phyloP scores from a whole-genome alignment of 2,329 filamentous ascomycete genomes.

The Aspergillus versicolor region DNA sequence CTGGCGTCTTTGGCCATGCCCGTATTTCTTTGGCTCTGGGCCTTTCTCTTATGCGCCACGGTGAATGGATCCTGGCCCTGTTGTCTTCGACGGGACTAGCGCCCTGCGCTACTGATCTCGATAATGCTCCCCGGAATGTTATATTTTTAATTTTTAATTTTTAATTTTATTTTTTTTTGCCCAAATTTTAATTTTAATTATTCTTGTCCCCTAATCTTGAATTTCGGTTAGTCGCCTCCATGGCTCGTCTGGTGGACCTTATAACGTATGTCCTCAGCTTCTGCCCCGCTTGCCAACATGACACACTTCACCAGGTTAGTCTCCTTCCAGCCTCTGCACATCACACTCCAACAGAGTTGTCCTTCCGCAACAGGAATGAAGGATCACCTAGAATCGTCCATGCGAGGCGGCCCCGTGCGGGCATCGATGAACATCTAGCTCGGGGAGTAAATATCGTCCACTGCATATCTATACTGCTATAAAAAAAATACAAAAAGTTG shows the following conservation, averaged over 20 bases:
- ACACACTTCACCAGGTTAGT: slow-evolving; percentile 11
- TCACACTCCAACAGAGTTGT: not conserved
- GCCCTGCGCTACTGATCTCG: slow-evolving; percentile 3
- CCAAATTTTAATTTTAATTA: slow-evolving; percentile 2
- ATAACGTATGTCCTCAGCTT: slow-evolving; percentile 4
- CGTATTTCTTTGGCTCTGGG: no score
- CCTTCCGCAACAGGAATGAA: not conserved
- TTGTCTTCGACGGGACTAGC: slow-evolving; percentile 8
- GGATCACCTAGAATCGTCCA: not conserved
- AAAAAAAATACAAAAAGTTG: not conserved
- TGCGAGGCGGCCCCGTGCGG: not conserved
- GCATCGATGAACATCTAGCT: not conserved
- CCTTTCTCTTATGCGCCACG: no score
- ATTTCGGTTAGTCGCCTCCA: not conserved
- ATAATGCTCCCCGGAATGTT: slow-evolving; percentile 9
- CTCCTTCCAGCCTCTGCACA: not conserved
- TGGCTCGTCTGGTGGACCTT: slow-evolving; percentile 2
- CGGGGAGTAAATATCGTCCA: not conserved
- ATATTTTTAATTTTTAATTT: slow-evolving; percentile 7
- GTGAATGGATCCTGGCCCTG: not conserved
- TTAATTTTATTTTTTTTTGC: not conserved
- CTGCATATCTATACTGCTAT: not conserved
- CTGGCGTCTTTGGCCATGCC: no score
- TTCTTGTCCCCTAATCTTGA: not conserved
- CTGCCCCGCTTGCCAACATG: slow-evolving; percentile 19